Base-by-base conservation (phyloP, 805 yeast species). In the Nakazawaea wickerhamii region DNA sequence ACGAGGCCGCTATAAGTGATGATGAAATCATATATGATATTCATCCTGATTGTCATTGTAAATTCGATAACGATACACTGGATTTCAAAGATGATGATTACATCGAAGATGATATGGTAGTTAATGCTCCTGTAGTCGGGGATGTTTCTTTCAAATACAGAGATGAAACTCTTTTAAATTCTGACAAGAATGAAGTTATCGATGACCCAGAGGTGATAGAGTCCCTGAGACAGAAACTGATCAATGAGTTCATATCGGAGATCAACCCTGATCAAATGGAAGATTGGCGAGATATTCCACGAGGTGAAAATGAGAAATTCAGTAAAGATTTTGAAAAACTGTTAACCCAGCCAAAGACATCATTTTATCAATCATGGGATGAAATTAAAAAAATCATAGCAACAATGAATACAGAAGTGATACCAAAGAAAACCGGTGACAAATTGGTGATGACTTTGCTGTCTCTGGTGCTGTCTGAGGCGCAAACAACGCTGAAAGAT, bases 201-300 rank as follows among this genome's bases (percentile, higher is more conserved):
- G n/a, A n/a, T n/a, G 35, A 25, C 28, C 30, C 35, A 45, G 33
- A 9, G 40, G 23, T 14, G 41, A 30, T 23, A 41, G 39, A 1
- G 33, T 31, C 11, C 30, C 38, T 7, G 28, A 48, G 25, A 27
- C 25, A 13, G 30, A 15, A 9, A n/a, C 21, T 20, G 20, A 34
- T 8, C 33, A 20, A 17, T 22, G 23, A 22, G n/a, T n/a, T n/a
- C 26, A n/a, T n/a, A n/a, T n/a, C 31, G 15, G 15, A 28, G 6
- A 21, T 33, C 2, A 55, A 61, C n/a, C n/a, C n/a, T 1, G 48
- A 50, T 11, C 49, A 48, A 4, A 87, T 86, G 0, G 64, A 75
- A 27, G 89, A 83, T 59, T 81, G 89, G 86, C 63, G 88, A 51
- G 89, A 81, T 57, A 66, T 80, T 10, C 83, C 85, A 3, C 62